phyloP scores from a whole-genome alignment of 306 rosid species.

The Potentilla sterilis region DNA sequence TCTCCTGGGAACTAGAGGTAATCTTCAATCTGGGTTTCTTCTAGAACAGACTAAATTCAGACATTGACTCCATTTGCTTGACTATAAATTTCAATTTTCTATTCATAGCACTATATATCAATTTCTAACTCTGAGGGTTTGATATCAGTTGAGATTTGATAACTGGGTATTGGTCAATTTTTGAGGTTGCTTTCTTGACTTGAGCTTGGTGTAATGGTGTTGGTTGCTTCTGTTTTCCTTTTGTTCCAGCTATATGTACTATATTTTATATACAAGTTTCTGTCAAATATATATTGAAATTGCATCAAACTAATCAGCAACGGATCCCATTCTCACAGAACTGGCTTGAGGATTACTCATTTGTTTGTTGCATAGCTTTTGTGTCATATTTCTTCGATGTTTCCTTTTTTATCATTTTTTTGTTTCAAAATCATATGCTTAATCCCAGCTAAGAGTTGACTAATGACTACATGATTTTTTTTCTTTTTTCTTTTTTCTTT shows the following conservation, averaged over 20 bases:
- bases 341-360: not conserved
- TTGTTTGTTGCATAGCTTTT: not conserved
- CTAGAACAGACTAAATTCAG: not conserved
- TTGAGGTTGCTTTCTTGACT: not conserved
- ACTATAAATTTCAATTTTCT: not conserved
- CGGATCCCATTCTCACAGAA: not conserved
- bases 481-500: too few species aligned
- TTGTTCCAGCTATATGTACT: not conserved
- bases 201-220: not conserved
- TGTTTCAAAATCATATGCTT: too few species aligned
- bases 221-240: not conserved
- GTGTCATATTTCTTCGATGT: not conserved
- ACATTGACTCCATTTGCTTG: not conserved
- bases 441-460: not conserved
- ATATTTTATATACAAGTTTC: not conserved
- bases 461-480: not conserved
- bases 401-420: too few species aligned
- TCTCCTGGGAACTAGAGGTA: not conserved
- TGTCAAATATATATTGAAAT: not conserved
- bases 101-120: too few species aligned
- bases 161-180: not conserved
- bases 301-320: not conserved
- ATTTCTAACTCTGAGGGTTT: not conserved
- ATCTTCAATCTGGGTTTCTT: not conserved
- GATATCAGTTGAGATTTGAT: not conserved